phyloP scores from a whole-genome alignment of 257 asterid species.

The Gardenia jasminoides region DNA sequence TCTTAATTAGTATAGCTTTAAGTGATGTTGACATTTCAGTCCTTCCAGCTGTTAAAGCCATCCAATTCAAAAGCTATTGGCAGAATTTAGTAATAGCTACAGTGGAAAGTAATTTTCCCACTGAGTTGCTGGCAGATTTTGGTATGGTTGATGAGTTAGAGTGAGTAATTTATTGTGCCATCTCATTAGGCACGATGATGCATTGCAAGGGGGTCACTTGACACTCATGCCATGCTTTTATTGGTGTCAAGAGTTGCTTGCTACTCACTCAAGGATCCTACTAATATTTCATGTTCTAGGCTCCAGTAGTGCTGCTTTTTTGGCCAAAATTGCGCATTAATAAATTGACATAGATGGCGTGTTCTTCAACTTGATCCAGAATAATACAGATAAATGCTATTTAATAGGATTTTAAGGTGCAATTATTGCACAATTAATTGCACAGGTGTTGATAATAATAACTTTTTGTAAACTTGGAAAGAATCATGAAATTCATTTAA shows the following conservation, averaged over 20 bases:
- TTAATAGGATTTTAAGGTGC: background rate
- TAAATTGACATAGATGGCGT: background rate
- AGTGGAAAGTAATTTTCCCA: background rate
- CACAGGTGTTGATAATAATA: background rate
- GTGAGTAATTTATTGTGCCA: background rate
- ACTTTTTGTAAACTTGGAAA: background rate
- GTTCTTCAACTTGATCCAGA: background rate
- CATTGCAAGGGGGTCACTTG: background rate
- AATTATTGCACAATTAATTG: background rate
- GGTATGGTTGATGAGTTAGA: background rate
- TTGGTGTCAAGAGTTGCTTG: background rate
- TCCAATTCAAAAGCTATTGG: background rate
- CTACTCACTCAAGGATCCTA: background rate
- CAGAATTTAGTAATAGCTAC: too few relatives aligned
- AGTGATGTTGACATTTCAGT: too few relatives aligned
- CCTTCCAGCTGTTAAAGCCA: background rate
- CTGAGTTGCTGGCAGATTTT: background rate
- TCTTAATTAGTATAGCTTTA: too few relatives aligned
- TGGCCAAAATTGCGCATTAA: background rate
- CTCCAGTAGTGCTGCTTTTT: background rate
- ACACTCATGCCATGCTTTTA: background rate
- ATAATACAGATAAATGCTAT: background rate
- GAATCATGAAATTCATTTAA: background rate
- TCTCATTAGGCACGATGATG: background rate
- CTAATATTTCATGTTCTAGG: background rate